Evolutionary conservation across 2,329 filamentous ascomycete species (phyloP), one percentile per base, ranked within the genome.

Genomic region (Aspergillus sp.): DNA sequence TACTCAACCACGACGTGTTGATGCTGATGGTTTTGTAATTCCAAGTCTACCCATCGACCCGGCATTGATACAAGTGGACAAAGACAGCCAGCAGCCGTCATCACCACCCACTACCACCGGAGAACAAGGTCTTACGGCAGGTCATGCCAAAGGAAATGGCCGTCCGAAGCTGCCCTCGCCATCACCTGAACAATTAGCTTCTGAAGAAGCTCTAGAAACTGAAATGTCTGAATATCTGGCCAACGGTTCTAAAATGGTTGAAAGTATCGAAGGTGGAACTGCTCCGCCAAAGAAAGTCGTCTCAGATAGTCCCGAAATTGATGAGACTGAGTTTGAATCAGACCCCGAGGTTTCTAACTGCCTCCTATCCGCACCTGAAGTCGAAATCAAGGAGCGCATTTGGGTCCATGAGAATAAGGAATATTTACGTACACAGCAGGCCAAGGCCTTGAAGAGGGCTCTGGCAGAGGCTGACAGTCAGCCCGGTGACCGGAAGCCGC

Each of bases 351-450:
- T 99, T 5, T 78, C 83, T 58, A 89, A 89, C 66, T 96, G 93
- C 68, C 75, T 92, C 36, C 81, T 98, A 5, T 84, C 83, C 0
- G 83, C 87, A 1, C 84, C 85, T 3, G 93, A 98, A 75, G 85
- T 88, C 2, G 84, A 84, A 34, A 85, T 92, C 69, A 98, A 97
- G 73, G 93, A 97, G 73, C 86, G 87, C 58, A 90, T 98, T 52
- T 99, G 95, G 95, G 87, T 96, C 43, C 93, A 93, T 58, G 88
- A 93, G 70, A 98, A 99, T 74, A 92, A 95, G 71, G 91, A 96
- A 64, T 99, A 93, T 84, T 81, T 99, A 39, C 89, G 93, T 8
- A 84, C 87, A 48, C 89, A 96, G 69, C 92, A 97, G 69, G 86
- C 90, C 59, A 96, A 95, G 73, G 82, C 89, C 6, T 88, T 96